Evolutionary conservation across 129 eudicot genomes (phyloP), one percentile per base, ranked within the genome.

Genomic region (Tagetes patula): DNA sequence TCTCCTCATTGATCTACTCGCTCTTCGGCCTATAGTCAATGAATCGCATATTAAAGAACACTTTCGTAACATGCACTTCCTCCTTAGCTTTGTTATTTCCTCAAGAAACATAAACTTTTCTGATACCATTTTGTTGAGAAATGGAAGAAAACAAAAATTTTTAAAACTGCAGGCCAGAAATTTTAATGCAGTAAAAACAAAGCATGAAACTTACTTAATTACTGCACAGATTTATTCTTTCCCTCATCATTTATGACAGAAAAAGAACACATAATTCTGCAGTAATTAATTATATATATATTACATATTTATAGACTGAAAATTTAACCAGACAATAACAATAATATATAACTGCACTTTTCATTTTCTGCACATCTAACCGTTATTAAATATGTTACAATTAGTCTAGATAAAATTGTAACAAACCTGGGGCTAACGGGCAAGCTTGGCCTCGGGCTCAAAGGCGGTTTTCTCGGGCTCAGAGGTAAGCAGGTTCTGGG

Each of bases 391-490:
- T 20, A 20, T 20, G 27, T 20, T 20, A 20, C 27, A 20, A 20
- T 20, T 20, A 33, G 8, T 59, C 65, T 10, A 59, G 65, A 9
- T 33, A 9, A 59, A 41, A 59, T 59, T 59, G 40, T 34, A 20
- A 59, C 65, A 59, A 59, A 59, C 65, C 65, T 86, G 69, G 99
- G 98, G 77, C 97, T 87, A 65, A 88, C 76, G 0, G 99, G 99
- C 62, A 88, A 82, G 88, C 70, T 84, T 56, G 88, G 67, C 80
- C 92, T 87, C 12, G 98, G 98, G 67, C 99, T 95, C 41, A 82
- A 63, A 2, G 99, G 99, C 2, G 94, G 97, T 66, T 83, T 90
- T 67, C 94, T 75, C 36, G 99, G 99, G 78, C 99, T 95, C 5
- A 83, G 6, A 48, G 87, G 96, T 60, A 84, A 71, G 27, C 27